Evolutionary conservation across 1,139 yeast species (phyloP), one percentile per base, ranked within the genome.

Genomic region (Blastobotrys capitulatus): DNA sequence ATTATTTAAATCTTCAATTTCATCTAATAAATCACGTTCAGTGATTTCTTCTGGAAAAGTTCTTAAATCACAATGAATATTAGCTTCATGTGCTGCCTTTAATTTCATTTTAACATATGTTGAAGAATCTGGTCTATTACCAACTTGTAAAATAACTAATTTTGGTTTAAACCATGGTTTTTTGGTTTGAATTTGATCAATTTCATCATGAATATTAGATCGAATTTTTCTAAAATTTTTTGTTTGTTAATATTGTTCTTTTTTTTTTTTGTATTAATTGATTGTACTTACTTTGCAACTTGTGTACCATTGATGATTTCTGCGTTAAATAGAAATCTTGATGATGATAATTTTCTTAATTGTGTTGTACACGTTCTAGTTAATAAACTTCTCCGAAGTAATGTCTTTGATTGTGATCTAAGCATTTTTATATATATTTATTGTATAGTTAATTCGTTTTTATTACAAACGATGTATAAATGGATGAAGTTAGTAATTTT

Each of bases 91-190:
- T 31, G 97, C 96, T 26, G 97, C 97, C 72, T 83, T 86, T 59
- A 87, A 74, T 73, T 92, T 92, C 96, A 92, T 90, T 59, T 83
- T 81, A 51, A 92, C 97, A 69, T 92, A 92, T n/a, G 96, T 86
- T 46, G 87, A 77, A 12, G 97, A 88, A 66, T 92, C 98, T 37
- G 87, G 90, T 63, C 97, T 78, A 45, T 73, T 76, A 44, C 97
- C 97, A 26, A 92, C 95, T 71, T 92, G 98, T 58, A 92, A 76
- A 59, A 92, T 90, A 48, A 87, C 76, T 66, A 92, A 74, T 49
- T 79, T 77, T 35, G 98, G 97, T 58, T 76, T 74, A 72, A 89
- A 90, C 50, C 74, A 76, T 20, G 80, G 74, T 63, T 80, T 77
- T 51, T 72, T 69, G 25, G 72, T 59, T 66, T 84, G 84, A 57